These are phyloP conservation scores for Graphilbum ipis-grandicollis DNA, from an alignment of 2,329 filamentous ascomycete genomes.

Conservation along the genomic window DNA sequence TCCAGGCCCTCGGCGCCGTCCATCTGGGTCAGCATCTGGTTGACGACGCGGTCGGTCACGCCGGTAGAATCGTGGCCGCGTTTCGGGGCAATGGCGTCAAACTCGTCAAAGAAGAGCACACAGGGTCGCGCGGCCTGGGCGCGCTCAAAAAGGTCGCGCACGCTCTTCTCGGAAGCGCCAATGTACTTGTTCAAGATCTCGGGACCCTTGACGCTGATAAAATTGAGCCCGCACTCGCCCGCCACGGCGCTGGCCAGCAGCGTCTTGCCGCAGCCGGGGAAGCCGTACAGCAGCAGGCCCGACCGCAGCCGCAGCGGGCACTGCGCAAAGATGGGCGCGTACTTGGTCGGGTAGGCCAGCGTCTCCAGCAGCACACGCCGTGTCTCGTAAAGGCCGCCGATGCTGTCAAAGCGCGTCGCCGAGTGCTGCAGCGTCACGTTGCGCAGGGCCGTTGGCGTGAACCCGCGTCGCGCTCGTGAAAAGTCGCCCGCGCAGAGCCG, in stretches of 20 bases:
- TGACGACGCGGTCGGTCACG: constrained; percentile 96
- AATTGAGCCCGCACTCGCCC: constrained; percentile 92
- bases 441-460: constrained; percentile 84
- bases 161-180: constrained; percentile 88
- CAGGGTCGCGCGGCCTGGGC: constrained; percentile 83
- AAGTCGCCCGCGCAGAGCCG: constrained; percentile 62
- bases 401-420: constrained; percentile 80
- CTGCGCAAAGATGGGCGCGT: constrained; percentile 91
- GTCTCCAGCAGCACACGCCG: constrained; percentile 88
- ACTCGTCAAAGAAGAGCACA: constrained; percentile 96
- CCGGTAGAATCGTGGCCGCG: constrained; percentile 92
- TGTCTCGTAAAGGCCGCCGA: constrained; percentile 75
- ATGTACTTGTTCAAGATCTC: constrained; percentile 99
- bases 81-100: constrained; percentile 94
- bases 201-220: constrained; percentile 94
- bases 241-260: constrained; percentile 92
- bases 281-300: constrained; percentile 83
- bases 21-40: constrained; percentile 97
- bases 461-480: constrained; percentile 68
- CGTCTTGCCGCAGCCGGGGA: constrained; percentile 91
- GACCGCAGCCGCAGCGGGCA: constrained; percentile 90
- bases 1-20: constrained; percentile 90
- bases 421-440: constrained; percentile 90
- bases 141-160: constrained; percentile 86
- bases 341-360: constrained; percentile 90